Percentiles rank a stretch among this genome's conserved stretches.
Evolutionary conservation across 345 rosid species (phyloP).

Genomic region (Diplotaxis tenuifolia): DNA sequence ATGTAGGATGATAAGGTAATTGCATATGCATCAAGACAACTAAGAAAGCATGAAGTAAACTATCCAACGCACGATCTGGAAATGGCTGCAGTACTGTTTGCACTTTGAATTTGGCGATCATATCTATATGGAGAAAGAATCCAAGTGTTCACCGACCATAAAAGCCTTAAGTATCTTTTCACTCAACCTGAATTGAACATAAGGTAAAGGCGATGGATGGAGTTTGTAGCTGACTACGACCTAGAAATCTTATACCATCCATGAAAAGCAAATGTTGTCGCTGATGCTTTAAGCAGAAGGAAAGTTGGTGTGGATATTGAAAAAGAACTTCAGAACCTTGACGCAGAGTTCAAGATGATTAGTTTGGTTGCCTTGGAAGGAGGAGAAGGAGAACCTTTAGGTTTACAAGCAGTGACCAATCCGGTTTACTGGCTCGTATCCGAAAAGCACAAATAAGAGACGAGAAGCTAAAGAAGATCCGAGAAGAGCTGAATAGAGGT

Average conservation of each 20-base stretch:
- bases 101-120: too few species aligned
- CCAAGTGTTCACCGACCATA: too few species aligned
- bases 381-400: neutral
- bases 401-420: neutral
- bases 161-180: neutral
- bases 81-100: too few species aligned
- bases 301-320: rapidly evolving
- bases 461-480: neutral
- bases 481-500: too few species aligned
- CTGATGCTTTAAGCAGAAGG: neutral
- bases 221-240: neutral
- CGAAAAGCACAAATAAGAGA: neutral
- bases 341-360: too few species aligned
- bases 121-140: too few species aligned
- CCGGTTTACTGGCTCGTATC: neutral
- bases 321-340: neutral
- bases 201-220: neutral
- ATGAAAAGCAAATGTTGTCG: neutral
- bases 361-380: neutral
- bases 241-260: neutral
- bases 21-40: too few species aligned
- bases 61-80: too few species aligned
- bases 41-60: too few species aligned
- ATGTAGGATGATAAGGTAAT: too few species aligned
- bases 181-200: neutral